Evolutionary conservation across 257 asterid genomes (phyloP).

Genomic region (Solanum chmielewskii): DNA sequence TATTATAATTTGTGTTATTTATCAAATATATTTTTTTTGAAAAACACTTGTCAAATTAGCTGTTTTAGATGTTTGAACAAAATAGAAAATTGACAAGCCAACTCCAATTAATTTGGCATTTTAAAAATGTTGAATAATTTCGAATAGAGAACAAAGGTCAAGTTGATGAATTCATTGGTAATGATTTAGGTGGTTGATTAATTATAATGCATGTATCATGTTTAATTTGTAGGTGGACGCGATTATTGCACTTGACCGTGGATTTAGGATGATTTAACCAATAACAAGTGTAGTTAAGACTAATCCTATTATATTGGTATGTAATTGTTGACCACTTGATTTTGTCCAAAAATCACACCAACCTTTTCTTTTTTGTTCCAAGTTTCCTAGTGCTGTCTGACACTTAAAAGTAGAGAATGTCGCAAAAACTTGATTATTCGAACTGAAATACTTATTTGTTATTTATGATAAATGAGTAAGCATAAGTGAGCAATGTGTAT

Average conservation of each 20-base stretch:
- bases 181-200: not conserved
- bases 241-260: not conserved
- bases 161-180: not conserved
- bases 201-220: not conserved
- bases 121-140: not conserved
- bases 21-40: not conserved
- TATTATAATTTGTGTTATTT: not conserved
- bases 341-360: not conserved
- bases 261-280: not conserved
- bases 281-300: not conserved
- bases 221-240: not conserved
- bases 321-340: not conserved
- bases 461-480: no score
- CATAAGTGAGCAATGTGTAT: not conserved
- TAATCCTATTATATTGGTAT: not conserved
- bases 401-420: not conserved
- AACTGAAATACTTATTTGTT: no score
- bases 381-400: not conserved
- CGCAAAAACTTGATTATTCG: not conserved
- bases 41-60: not conserved
- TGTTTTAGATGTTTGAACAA: not conserved
- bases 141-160: not conserved
- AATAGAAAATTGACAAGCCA: not conserved
- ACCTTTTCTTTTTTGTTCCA: not conserved
- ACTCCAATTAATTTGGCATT: not conserved